Percentiles rank a stretch among this genome's conserved stretches.
These are phyloP conservation scores for Lepiota brunneoincarnata DNA, from an alignment of 768 basidiomycete genomes.

Conservation along the genomic window DNA sequence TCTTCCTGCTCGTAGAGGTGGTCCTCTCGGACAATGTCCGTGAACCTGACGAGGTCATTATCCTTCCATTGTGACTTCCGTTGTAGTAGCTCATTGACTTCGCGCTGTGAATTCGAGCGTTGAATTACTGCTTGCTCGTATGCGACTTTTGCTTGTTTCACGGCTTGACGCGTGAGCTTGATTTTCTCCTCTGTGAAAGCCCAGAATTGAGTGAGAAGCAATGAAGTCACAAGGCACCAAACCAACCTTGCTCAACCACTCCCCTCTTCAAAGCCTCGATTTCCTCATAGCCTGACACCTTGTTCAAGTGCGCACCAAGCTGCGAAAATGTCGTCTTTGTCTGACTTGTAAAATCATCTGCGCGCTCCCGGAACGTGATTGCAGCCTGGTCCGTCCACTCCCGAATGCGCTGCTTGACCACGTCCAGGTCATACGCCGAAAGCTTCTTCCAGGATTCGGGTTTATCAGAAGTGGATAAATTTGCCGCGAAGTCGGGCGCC, in stretches of 20 bases:
- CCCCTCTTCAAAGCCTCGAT: slow-evolving; percentile 79
- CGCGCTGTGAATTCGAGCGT: slow-evolving; percentile 86
- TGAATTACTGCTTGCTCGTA: slow-evolving; percentile 78
- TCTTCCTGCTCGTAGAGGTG: slow-evolving; percentile 86
- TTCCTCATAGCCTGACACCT: slow-evolving; percentile 87
- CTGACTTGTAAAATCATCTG: slow-evolving; percentile 55
- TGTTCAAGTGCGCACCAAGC: slow-evolving; percentile 79
- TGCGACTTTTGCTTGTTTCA: slow-evolving; percentile 68
- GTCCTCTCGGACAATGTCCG: slow-evolving; percentile 85
- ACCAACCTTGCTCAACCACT: slow-evolving; percentile 81
- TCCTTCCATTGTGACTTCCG: slow-evolving; percentile 96
- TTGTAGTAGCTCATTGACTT: slow-evolving; percentile 92
- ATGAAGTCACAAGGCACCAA: slow-evolving; percentile 1
- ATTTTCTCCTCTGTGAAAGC: slow-evolving; percentile 66
- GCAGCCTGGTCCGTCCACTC: slow-evolving; percentile 50
- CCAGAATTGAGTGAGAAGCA: slow-evolving; percentile 9
- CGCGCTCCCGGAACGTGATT: slow-evolving; percentile 45
- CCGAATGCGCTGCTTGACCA: slow-evolving; percentile 36
- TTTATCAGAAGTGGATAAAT: background rate
- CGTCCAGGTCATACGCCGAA: slow-evolving; percentile 30
- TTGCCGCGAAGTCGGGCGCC: background rate
- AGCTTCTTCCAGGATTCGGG: slow-evolving; percentile 1
- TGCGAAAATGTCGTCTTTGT: slow-evolving; percentile 65
- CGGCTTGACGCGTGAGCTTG: slow-evolving; percentile 58
- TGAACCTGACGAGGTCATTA: slow-evolving; percentile 82